Evolutionary conservation across 495 filamentous ascomycete species (phyloP).

Genomic region (Trichoderma virens): DNA sequence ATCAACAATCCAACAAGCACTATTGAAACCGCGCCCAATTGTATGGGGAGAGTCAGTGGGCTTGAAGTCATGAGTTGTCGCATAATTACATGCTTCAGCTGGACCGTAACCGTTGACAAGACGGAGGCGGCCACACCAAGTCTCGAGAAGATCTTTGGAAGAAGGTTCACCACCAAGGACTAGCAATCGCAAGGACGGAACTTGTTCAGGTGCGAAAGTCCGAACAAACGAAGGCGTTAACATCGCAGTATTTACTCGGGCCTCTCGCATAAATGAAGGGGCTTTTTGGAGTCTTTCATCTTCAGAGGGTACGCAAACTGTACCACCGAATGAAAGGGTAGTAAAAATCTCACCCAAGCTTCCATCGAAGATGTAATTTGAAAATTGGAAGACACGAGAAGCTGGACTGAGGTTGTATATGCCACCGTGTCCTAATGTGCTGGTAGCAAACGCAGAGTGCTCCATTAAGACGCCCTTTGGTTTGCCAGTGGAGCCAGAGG

Average conservation of each 20-base stretch:
- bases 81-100: conserved; percentile 34
- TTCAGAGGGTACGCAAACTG: conserved; percentile 13
- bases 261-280: conserved; percentile 9
- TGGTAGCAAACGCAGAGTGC: neutral
- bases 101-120: conserved; percentile 51
- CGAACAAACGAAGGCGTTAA: conserved; percentile 47
- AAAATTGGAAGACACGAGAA: conserved; percentile 44
- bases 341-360: conserved; percentile 47
- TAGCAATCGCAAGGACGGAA: neutral
- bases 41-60: conserved; percentile 21
- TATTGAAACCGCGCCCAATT: conserved; percentile 31
- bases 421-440: conserved; percentile 10
- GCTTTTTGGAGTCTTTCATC: conserved; percentile 8
- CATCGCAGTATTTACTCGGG: conserved; percentile 5
- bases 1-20: conserved; percentile 46
- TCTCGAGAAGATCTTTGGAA: conserved; percentile 1
- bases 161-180: conserved; percentile 3
- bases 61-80: conserved; percentile 23
- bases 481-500: conserved; percentile 47
- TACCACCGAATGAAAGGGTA: conserved; percentile 32
- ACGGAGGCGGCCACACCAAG: neutral
- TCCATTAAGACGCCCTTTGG: conserved; percentile 25
- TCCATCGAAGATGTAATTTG: conserved; percentile 49
- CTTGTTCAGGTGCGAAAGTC: conserved; percentile 4
- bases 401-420: conserved; percentile 31